Conservation (phyloP, 805 yeast genomes). For the Candida jianshihensis region DNA sequence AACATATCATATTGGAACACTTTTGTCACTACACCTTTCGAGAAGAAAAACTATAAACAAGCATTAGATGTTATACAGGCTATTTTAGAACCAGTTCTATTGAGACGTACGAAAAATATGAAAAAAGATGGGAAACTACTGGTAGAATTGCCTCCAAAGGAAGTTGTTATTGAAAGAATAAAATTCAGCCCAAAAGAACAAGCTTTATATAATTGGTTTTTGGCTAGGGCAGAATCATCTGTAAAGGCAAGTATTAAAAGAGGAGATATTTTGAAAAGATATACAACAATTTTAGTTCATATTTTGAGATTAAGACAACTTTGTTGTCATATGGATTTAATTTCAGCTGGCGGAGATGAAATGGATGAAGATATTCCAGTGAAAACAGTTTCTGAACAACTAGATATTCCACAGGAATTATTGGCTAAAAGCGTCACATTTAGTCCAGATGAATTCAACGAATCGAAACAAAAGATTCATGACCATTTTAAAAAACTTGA, state of each 20-base stretch:
- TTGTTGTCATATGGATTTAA: conserved; percentile 76
- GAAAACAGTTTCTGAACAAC: conserved; percentile 4
- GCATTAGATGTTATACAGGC: conserved; percentile 83
- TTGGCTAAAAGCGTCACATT: conserved; percentile 5
- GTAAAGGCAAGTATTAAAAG: conserved; percentile 50
- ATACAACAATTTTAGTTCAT: conserved; percentile 75
- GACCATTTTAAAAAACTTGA: conserved; percentile 26
- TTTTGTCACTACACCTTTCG: conserved; percentile 79
- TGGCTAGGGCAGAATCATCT: conserved; percentile 56
- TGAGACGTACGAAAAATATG: conserved; percentile 85
- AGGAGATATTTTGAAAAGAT: conserved; percentile 66
- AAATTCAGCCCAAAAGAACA: conserved; percentile 61
- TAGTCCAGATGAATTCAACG: conserved; percentile 10
- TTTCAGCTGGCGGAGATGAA: conserved; percentile 43
- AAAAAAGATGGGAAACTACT: conserved; percentile 69
- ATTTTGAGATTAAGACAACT: conserved; percentile 79
- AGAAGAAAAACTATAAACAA: conserved; percentile 57
- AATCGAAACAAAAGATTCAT: conserved; percentile 22
- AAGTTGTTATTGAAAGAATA: conserved; percentile 60
- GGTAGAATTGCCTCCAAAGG: conserved; percentile 72
- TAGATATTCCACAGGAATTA: conserved; percentile 17
- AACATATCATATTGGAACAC: conserved; percentile 82
- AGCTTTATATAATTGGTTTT: conserved; percentile 60
- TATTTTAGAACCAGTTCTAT: conserved; percentile 71
- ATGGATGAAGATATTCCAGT: conserved; percentile 41